Evolutionary conservation across 306 rosid genomes (phyloP), one percentile per base, ranked within the genome.

Genomic region (Mucuna pruriens): DNA sequence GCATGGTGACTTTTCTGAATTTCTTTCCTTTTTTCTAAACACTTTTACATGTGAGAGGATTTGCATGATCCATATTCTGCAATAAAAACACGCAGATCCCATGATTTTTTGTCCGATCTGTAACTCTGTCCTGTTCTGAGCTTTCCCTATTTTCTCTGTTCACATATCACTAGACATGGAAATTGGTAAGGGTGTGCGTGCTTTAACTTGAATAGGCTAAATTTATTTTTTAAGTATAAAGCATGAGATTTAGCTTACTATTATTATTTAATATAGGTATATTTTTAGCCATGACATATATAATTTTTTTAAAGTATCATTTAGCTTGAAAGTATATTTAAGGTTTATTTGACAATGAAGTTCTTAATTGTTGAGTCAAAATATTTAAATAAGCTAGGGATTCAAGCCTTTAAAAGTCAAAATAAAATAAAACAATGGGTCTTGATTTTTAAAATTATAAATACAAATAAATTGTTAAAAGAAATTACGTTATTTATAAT

Each of bases 81-180:
- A 68, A 83, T 78, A 80, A 75, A 88, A 90, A 78, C 85, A 84
- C 81, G 87, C 85, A 81, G 77, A 83, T 85, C 83, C 84, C 86
- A 81, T 88, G 91, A 76, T 57, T 84, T 84, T 85, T 51, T 78
- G 66, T 65, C 75, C 52, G 65, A 23, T 48, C 4, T 77, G 74
- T 20, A 7, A 29, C 61, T 26, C n/a, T 70, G 60, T 45, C 38
- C 36, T 70, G 16, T 70, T 70, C 75, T 46, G 60, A 3, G 5
- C 11, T 71, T 71, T 45, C 22, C n/a, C 6, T 45, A n/a, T 44
- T 22, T 68, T 7, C 9, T 2, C 19, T 2, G 8, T 17, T 66
- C 13, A 15, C 40, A 6, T 2, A 36, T 36, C 6, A 34, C 16
- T 48, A 31, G 29, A 2, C 77, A 52, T 51, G 63, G 44, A 71